Base-by-base conservation (phyloP, 2,329 filamentous ascomycete species). In the Reticulascus tulasneorum region DNA sequence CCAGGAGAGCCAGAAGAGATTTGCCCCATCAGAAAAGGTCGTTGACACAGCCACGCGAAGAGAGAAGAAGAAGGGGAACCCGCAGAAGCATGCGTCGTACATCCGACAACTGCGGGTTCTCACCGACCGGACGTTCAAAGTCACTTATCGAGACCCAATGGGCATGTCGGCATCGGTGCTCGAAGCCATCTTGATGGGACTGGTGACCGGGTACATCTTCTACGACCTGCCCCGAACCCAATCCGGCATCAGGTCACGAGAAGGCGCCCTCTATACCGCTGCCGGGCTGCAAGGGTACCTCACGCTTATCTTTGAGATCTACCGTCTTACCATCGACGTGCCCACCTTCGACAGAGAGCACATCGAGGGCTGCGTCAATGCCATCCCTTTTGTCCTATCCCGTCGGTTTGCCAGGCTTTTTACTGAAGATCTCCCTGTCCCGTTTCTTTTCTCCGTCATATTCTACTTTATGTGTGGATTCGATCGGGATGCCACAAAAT, bases 381-480 rank as follows among this genome's bases (percentile, higher is more conserved):
- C 85, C 3, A 59, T 84, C 0, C 79, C 82, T 0, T 90, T 84
- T 44, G 67, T 90, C 2, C 52, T 87, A 2, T 87, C 84, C 13
- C 69, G 85, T 26, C 71, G 86, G 18, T 56, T 87, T 6, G 82
- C 85, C 1, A 72, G 83, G 6, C 60, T 88, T 16, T 67, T 81
- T 2, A 77, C 83, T 1, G 84, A 90, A 52, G 84, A 89, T 50
- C 51, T 89, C 1, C 82, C 83, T 0, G 82, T 87, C 2, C 84
- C 84, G 0, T 69, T 87, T 12, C 54, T 87, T 4, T 89, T 82
- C 51, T 79, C 79, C 6, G 60, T 79, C 3, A 81, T 89, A 7
- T 82, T 80, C 51, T 90, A 89, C 56, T 89, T 86, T 55, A 87
- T 89, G 81, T 76, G 79, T 7, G 84, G 83, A 0, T 86, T 88